Evolutionary conservation across 2,329 filamentous ascomycete species (phyloP), one percentile per base, ranked within the genome.

Genomic region (Diaporthe helianthi): DNA sequence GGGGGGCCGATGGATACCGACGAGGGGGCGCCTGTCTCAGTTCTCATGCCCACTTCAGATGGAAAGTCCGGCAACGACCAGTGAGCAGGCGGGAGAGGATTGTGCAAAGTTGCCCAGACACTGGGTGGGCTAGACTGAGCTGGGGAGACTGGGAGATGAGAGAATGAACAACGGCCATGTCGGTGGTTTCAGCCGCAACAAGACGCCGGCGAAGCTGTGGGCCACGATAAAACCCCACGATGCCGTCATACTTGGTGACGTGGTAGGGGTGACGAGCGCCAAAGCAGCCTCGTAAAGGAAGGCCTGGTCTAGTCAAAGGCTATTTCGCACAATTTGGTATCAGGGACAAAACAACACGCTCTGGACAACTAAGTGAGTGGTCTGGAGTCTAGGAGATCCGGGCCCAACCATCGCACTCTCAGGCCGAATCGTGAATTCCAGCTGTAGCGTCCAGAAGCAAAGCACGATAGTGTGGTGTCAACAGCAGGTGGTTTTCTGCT

Each of bases 21-120:
- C 58, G 60, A 69, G 51, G 60, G 58, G 60, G 52, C 61, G 47
- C 67, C 51, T 71, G 70, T 71, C 70, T 71, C 70, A 71, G 55
- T 60, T 69, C 52, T 65, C 55, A 61, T 61, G 38, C 58, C 60
- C 60, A 65, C 47, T 63, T 58, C 68, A 61, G 69, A 67, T 60
- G 66, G 49, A 64, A 67, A 58, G n/a, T 58, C n/a, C 38, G 54
- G 52, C 49, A 58, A 36, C 67, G 69, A 69, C 69, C 46, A 67
- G 24, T 41, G 55, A 46, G 47, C 63, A 52, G 26, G 41, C 41
- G 17, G 51, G 54, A 58, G 70, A 69, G 67, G 47, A 36, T 38
- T 47, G 64, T 44, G 38, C 52, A 47, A 12, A 58, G 31, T 58
- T 46, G 29, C 54, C 47, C n/a, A 51, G 41, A 44, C 65, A n/a